Evolutionary conservation across 257 asterid species (phyloP).

Genomic region (Fraxinus quadrangulata): DNA sequence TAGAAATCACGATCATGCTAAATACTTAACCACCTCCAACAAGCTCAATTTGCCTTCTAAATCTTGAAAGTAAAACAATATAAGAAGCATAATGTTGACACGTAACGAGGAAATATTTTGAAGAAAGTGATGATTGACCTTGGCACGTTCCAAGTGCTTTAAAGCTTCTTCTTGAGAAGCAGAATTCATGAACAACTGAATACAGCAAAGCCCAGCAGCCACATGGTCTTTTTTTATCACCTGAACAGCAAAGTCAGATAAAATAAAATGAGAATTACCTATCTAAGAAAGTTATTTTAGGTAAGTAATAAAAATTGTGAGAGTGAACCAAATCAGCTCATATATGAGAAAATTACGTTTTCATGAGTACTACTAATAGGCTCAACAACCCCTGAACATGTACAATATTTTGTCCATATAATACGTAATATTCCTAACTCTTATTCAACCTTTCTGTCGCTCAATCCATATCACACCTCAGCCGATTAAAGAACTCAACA

Average conservation of each 20-base stretch:
- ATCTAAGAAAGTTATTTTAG: neutral
- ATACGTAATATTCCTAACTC: neutral
- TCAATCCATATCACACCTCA: neutral
- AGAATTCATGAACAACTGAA: conserved; percentile 93
- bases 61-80: conserved; percentile 20
- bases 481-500: neutral
- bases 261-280: conserved; percentile 25
- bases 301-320: neutral
- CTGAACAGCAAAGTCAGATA: conserved; percentile 43
- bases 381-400: neutral
- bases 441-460: neutral
- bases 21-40: conserved; percentile 3
- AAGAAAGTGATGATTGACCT: conserved; percentile 43
- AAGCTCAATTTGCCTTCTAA: conserved; percentile 1
- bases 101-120: conserved; percentile 12
- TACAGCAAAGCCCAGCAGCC: conserved; percentile 96
- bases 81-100: conserved; percentile 16
- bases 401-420: neutral
- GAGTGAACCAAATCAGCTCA: neutral
- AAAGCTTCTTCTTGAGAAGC: conserved; percentile 89
- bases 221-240: conserved; percentile 92
- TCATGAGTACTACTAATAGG: neutral
- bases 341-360: neutral
- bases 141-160: conserved; percentile 86
- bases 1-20: neutral